A percentile compares a stretch with the other conserved stretches of the same genome.
These are phyloP conservation scores for Gardenia jasminoides DNA, from an alignment of 257 asterid genomes.

Conservation along the genomic window DNA sequence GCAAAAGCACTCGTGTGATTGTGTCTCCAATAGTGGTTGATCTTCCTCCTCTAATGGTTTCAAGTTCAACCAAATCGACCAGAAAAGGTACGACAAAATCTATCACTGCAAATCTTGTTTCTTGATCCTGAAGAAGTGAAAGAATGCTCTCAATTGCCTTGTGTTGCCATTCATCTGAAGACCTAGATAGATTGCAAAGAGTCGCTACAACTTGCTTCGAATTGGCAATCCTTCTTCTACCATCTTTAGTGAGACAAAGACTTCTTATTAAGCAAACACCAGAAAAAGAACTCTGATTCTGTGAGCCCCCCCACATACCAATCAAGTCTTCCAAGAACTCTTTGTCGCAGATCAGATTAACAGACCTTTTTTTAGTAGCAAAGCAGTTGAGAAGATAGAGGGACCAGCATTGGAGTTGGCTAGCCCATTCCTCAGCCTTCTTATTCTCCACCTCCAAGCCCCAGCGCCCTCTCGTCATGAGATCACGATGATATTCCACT, in stretches of 20 bases:
- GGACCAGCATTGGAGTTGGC: constrained; percentile 34
- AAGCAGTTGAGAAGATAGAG: constrained; percentile 32
- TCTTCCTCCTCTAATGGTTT: constrained; percentile 12
- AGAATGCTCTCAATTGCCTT: constrained; percentile 30
- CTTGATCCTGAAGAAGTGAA: constrained; percentile 27
- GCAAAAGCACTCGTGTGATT: constrained; percentile 22
- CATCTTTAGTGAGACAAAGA: constrained; percentile 21
- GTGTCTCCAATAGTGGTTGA: constrained; percentile 19
- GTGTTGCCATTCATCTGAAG: constrained; percentile 26
- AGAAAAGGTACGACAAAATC: constrained; percentile 23
- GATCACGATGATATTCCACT: constrained; percentile 21
- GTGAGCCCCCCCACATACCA: constrained; percentile 30
- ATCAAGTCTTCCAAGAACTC: constrained; percentile 24
- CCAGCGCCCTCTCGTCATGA: constrained; percentile 11
- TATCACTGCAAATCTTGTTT: constrained; percentile 19
- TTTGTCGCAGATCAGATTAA: constrained; percentile 17
- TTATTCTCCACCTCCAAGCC: constrained; percentile 21
- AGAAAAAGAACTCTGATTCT: constrained; percentile 23
- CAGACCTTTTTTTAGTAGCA: constrained; percentile 12
- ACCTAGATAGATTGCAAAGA: constrained; percentile 27
- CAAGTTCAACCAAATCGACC: constrained; percentile 36
- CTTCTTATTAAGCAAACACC: constrained; percentile 32
- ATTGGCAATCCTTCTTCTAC: constrained; percentile 28
- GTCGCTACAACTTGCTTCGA: neutral
- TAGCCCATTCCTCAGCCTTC: constrained; percentile 34